Conservation (phyloP, 345 rosid species). For the Erucastrum elatum region DNA sequence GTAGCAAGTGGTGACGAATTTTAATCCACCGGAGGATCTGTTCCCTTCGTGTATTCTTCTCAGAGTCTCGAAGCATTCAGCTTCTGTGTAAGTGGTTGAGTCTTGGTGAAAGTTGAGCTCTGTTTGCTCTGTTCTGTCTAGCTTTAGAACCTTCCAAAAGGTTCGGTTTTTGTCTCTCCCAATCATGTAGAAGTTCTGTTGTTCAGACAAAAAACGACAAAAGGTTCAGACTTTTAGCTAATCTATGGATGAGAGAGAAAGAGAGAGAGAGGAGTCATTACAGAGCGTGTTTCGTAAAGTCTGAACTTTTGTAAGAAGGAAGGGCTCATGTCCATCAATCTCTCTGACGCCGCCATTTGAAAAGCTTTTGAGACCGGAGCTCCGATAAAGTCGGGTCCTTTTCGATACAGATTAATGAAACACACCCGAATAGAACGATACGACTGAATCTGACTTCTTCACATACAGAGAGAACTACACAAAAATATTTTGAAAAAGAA, state of each 20-base stretch:
- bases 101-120: conserved; percentile 73
- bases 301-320: conserved; percentile 75
- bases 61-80: conserved; percentile 63
- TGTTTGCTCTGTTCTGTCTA: conserved; percentile 64
- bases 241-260: neutral
- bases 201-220: neutral
- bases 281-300: conserved; percentile 90
- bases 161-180: conserved; percentile 76
- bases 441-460: conserved; percentile 29
- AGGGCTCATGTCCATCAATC: conserved; percentile 37
- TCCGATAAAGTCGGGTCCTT: conserved; percentile 38
- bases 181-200: conserved; percentile 82
- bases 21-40: conserved; percentile 77
- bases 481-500: neutral
- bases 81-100: conserved; percentile 60
- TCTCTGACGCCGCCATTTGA: conserved; percentile 44
- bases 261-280: conserved; percentile 11
- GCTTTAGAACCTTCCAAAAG: conserved; percentile 75
- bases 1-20: conserved; percentile 71
- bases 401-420: conserved; percentile 8
- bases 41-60: conserved; percentile 83
- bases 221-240: neutral
- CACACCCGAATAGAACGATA: too few species aligned
- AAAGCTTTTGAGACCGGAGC: conserved; percentile 42
- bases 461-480: conserved; percentile 12